Evolutionary conservation across 2,329 filamentous ascomycete species (phyloP).

Genomic region (Rhinocladiella mackenziei): DNA sequence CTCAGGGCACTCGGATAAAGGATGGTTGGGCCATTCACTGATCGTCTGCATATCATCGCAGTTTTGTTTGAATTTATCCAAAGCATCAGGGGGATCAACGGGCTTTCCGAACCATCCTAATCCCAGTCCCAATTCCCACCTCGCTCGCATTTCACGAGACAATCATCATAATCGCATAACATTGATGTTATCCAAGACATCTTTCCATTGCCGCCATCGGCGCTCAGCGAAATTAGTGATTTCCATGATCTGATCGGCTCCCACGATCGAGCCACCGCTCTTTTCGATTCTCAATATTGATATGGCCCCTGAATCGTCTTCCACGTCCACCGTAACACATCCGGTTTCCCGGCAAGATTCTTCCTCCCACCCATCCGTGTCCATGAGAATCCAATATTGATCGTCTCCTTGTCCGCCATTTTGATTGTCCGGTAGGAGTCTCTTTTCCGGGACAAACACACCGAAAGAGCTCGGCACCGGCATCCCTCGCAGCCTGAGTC

Average conservation of each 20-base stretch:
- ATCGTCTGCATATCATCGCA: too few relatives aligned
- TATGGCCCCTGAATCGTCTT: constrained; percentile 47
- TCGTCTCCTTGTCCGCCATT: constrained; percentile 49
- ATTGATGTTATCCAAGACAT: constrained; percentile 22
- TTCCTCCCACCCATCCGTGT: constrained; percentile 90
- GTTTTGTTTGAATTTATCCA: too few relatives aligned
- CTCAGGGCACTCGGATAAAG: too few relatives aligned
- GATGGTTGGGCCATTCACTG: too few relatives aligned
- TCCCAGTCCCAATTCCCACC: too few relatives aligned
- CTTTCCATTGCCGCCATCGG: constrained; percentile 52
- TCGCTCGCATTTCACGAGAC: too few relatives aligned
- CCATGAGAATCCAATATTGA: constrained; percentile 68
- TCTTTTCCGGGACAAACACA: constrained; percentile 66
- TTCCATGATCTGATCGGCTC: constrained; percentile 57
- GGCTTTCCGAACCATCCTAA: too few relatives aligned
- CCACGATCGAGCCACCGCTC: constrained; percentile 67
- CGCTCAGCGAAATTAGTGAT: constrained; percentile 58
- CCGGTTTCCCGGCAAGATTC: constrained; percentile 74
- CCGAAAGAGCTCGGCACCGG: constrained; percentile 75
- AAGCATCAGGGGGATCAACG: too few relatives aligned
- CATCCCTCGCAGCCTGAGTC: constrained; percentile 59
- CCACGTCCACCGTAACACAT: constrained; percentile 72
- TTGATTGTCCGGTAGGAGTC: constrained; percentile 39
- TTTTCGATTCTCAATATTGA: constrained; percentile 72
- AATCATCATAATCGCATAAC: too few relatives aligned